These are phyloP conservation scores for Dinochytrium kinnereticum DNA, from an alignment of 371 early-diverging fungal species.

Conservation along the genomic window DNA sequence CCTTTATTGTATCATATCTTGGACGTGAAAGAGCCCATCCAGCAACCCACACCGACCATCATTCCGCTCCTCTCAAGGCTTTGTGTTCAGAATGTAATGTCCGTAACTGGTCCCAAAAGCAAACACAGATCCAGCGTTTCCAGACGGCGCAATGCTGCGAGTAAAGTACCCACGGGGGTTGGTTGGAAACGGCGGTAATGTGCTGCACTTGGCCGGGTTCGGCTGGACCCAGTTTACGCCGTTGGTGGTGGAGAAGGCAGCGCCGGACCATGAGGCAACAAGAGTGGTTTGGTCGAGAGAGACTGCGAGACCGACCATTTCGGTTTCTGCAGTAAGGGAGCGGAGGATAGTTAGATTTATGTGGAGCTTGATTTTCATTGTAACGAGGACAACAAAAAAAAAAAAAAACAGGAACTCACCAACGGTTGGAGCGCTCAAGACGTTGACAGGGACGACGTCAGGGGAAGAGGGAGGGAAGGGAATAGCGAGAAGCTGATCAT, in stretches of 20 bases:
- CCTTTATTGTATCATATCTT: too few relatives aligned
- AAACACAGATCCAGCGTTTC: neutral
- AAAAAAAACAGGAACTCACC: neutral
- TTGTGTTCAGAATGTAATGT: neutral
- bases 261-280: constrained; percentile 3
- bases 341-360: too few relatives aligned
- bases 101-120: constrained; percentile 1
- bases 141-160: neutral
- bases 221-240: neutral
- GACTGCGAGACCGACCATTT: constrained; percentile 6
- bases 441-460: neutral
- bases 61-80: neutral
- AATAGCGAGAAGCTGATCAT: neutral
- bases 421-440: neutral
- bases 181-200: neutral
- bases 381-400: neutral
- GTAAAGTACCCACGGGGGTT: constrained; percentile 6
- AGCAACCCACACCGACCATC: too few relatives aligned
- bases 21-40: too few relatives aligned
- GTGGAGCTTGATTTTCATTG: too few relatives aligned
- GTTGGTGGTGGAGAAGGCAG: neutral
- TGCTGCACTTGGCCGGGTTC: neutral
- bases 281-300: neutral
- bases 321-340: constrained; percentile 2
- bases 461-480: neutral